These are phyloP conservation scores for Cornus florida DNA, from an alignment of 148 eudicot genomes.

Conservation along the genomic window DNA sequence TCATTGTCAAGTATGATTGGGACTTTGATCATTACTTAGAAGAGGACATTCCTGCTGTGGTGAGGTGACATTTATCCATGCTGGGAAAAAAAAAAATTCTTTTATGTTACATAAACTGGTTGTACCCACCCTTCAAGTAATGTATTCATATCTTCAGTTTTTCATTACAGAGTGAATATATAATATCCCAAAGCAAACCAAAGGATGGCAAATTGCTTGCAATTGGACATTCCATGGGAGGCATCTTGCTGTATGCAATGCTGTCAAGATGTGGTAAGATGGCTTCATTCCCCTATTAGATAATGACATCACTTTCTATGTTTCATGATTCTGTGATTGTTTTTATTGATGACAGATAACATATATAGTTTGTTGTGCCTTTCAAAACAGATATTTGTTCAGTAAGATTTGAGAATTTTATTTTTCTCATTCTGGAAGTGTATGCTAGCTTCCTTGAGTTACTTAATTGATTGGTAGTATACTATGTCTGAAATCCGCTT, in stretches of 20 bases:
- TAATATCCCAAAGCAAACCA: conserved; percentile 70
- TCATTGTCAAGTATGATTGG: conserved; percentile 94
- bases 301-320: too few species aligned
- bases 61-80: conserved; percentile 79
- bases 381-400: too few species aligned
- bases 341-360: too few species aligned
- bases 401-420: too few species aligned
- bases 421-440: too few species aligned
- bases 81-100: conserved; percentile 10
- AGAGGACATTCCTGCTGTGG: conserved; percentile 97
- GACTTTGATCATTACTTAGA: conserved; percentile 94
- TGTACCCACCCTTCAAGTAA: too few species aligned
- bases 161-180: conserved; percentile 71
- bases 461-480: too few species aligned
- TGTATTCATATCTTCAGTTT: neutral
- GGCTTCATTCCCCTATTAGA: neutral
- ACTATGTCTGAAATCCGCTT: too few species aligned
- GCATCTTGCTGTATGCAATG: conserved; percentile 90
- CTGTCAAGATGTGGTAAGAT: conserved; percentile 75
- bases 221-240: conserved; percentile 99
- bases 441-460: too few species aligned
- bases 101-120: conserved; percentile 1
- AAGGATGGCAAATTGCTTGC: conserved; percentile 86
- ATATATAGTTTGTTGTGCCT: too few species aligned
- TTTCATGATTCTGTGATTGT: too few species aligned